Base-by-base conservation (phyloP, 345 rosid species). In the Acer campestre region DNA sequence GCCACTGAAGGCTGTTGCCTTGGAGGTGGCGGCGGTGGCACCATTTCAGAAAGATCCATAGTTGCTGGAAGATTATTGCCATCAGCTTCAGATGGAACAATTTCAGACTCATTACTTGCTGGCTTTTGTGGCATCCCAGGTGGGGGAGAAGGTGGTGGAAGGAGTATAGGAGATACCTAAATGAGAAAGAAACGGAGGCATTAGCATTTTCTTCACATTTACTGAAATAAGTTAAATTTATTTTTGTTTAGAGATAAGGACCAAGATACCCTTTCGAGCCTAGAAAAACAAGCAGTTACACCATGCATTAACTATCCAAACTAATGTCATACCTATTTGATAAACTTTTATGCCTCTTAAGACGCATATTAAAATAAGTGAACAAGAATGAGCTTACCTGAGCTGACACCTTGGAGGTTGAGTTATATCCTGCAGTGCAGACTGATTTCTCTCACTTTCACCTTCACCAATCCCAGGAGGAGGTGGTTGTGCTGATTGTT, bases 21-120 rank as follows among this genome's bases (percentile, higher is more conserved):
- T 16, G 94, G 92, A 75, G 98, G 96, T 56, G 98, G 98, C 0
- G 94, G 99, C 23, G 96, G 98, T 22, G 97, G 92, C 83, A 88
- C 88, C 92, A 91, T 85, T 61, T 82, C 84, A 58, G 82, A 14
- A 48, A 77, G 75, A 79, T 89, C 97, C 25, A 46, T 87, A 53
- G 81, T 76, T 10, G 81, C 85, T 27, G 83, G 70, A 77, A 80
- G 80, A 84, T 76, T 84, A 85, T 68, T 80, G n/a, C 78, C 42
- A 78, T 90, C 91, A 59, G 82, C 77, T 75, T 88, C 93, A 40
- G 86, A 75, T 74, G 82, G 80, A 74, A 71, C 83, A 70, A 79
- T 79, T 76, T 86, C 92, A 71, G 83, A 79, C 76, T 84, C 91
- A 64, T 76, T 86, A 82, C 38, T 86, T 70, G 84, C 82, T 55